phyloP scores from a whole-genome alignment of 164 flowering plant species.

The Stephania yunnanensis region DNA sequence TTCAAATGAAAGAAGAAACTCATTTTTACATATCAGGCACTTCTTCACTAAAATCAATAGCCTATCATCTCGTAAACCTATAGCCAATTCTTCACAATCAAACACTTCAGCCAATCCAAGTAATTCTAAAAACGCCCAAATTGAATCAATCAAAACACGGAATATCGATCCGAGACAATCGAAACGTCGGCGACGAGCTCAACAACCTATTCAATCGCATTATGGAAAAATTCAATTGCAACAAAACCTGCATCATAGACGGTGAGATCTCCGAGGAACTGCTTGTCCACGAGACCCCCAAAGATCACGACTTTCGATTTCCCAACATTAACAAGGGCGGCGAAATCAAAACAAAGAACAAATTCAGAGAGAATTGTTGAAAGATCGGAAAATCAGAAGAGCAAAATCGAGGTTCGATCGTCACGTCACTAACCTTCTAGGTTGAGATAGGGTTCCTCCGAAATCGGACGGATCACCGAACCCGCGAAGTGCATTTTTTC shows the following conservation, averaged over 20 bases:
- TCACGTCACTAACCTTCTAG: slow-evolving; percentile 54
- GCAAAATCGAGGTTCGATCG: not conserved
- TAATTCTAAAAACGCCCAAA: too few relatives aligned
- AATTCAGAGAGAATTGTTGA: not conserved
- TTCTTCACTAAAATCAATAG: not conserved
- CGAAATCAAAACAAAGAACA: slow-evolving; percentile 25
- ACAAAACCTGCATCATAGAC: slow-evolving; percentile 80
- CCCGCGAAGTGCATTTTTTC: slow-evolving; percentile 80
- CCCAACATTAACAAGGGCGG: slow-evolving; percentile 71
- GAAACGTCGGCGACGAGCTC: too few relatives aligned
- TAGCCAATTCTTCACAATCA: too few relatives aligned
- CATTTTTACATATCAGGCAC: not conserved
- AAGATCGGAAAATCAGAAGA: not conserved
- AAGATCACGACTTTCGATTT: slow-evolving; percentile 80
- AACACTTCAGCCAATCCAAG: too few relatives aligned
- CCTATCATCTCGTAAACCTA: too few relatives aligned
- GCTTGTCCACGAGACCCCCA: slow-evolving; percentile 86
- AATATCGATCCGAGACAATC: too few relatives aligned
- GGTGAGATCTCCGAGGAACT: slow-evolving; percentile 60
- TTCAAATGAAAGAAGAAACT: not conserved
- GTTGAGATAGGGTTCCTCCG: slow-evolving; percentile 63
- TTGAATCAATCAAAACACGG: too few relatives aligned
- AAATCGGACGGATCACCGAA: slow-evolving; percentile 75
- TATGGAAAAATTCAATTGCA: not conserved
- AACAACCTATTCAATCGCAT: not conserved